A percentile compares a stretch with the other conserved stretches of the same genome.
phyloP scores from a whole-genome alignment of 345 rosid genomes.

The Reutealis trisperma region DNA sequence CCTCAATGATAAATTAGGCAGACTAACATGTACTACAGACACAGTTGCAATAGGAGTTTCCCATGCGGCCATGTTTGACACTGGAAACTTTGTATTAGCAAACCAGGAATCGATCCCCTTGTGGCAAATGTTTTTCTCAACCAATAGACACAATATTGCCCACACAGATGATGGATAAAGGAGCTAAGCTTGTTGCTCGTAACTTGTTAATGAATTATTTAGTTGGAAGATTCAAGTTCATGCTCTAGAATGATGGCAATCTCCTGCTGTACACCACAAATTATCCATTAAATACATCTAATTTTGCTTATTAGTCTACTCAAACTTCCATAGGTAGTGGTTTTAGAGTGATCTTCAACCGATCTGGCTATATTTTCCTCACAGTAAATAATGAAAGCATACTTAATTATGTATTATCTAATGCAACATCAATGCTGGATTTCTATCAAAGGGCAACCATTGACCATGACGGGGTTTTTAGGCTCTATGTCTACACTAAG shows the following conservation, averaged over 20 bases:
- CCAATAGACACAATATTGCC: conserved; percentile 65
- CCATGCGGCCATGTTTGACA: conserved; percentile 48
- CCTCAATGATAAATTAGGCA: conserved; percentile 37
- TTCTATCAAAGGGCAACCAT: conserved; percentile 48
- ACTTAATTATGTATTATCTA: conserved; percentile 1
- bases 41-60: conserved; percentile 22
- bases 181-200: conserved; percentile 22
- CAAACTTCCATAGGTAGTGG: conserved; percentile 7
- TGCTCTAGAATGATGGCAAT: conserved; percentile 36
- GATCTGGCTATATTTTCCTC: conserved; percentile 49
- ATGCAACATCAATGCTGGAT: conserved; percentile 10
- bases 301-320: conserved; percentile 36
- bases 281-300: conserved; percentile 16
- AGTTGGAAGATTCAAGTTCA: conserved; percentile 32
- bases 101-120: conserved; percentile 9
- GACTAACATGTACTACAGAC: conserved; percentile 28
- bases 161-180: conserved; percentile 34
- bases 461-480: conserved; percentile 61
- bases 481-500: conserved; percentile 55
- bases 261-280: conserved; percentile 28
- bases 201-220: conserved; percentile 27
- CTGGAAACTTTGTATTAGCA: conserved; percentile 50
- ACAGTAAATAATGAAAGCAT: conserved; percentile 24
- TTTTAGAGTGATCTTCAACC: conserved; percentile 41
- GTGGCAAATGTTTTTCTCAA: conserved; percentile 50